phyloP scores from a whole-genome alignment of 345 rosid genomes.

The Cardamine resedifolia region DNA sequence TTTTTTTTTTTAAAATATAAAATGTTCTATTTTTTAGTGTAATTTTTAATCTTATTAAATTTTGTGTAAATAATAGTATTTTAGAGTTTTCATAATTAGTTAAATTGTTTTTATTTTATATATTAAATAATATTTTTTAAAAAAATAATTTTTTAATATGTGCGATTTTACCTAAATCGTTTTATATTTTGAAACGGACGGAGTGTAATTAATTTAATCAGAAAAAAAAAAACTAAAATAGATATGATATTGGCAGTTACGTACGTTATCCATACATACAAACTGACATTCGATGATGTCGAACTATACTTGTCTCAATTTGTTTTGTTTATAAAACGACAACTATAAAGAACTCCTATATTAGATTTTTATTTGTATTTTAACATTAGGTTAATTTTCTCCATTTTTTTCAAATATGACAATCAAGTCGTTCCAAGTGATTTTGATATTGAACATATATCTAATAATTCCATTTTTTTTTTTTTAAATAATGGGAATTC shows the following conservation, averaged over 20 bases:
- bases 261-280: background rate
- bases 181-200: too few relatives aligned
- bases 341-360: background rate
- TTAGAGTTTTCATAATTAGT: too few relatives aligned
- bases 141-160: too few relatives aligned
- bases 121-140: too few relatives aligned
- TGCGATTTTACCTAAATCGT: too few relatives aligned
- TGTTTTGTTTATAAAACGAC: background rate
- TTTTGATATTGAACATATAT: slow-evolving; percentile 13
- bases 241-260: slow-evolving; percentile 1
- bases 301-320: background rate
- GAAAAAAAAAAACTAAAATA: background rate
- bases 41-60: too few relatives aligned
- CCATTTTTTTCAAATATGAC: background rate
- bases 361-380: background rate
- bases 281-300: background rate
- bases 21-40: too few relatives aligned
- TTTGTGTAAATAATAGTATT: too few relatives aligned
- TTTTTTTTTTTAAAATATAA: too few relatives aligned
- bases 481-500: background rate
- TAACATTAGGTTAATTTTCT: background rate
- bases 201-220: background rate
- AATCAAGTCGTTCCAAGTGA: background rate
- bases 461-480: background rate
- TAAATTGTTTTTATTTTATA: too few relatives aligned